Evolutionary conservation across 2,329 filamentous ascomycete species (phyloP), one percentile per base, ranked within the genome.

Genomic region (Pestalotiopsis sp.): DNA sequence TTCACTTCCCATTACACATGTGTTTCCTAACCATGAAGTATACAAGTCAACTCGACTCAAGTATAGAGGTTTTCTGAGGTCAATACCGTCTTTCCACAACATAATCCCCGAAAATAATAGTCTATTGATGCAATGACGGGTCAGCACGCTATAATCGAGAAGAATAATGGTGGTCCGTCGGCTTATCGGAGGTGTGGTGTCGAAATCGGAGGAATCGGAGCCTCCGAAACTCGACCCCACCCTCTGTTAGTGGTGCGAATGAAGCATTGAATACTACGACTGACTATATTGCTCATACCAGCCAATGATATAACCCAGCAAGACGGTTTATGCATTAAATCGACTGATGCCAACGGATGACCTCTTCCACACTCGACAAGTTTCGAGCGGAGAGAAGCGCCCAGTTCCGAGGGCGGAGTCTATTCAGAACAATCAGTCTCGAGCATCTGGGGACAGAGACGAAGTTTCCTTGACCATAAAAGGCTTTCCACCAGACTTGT

Each of bases 211-310:
- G n/a, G 4, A 23, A 39, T 14, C 38, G 61, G 61, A 64, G 41
- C 36, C 59, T 64, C 61, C 61, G 61, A 64, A 23, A 27, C 38
- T 39, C 61, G n/a, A 13, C 9, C 38, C 61, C 61, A 38, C 27
- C 7, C 59, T 36, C 31, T n/a, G 57, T 23, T 9, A 17, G 27
- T 14, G 7, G 57, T 27, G 57, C 23, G 11, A 59, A 59, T 11
- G 45, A 17, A 23, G 7, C 20, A 52, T 23, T 52, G 7, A 9
- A 9, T 52, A 9, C 45, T 52, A 23, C 6, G 20, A 52, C 17
- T 20, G 45, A 52, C 45, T 52, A 52, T 23, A 36, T 52, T 52
- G 45, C 45, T n/a, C 17, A n/a, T 20, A 52, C 9, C 17, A 52
- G 45, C 45, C 45, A 52, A 52, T 52, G 45, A 52, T 52, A 52